Conservation (phyloP, 768 basidiomycete genomes). For the Lyophyllum atratum region DNA sequence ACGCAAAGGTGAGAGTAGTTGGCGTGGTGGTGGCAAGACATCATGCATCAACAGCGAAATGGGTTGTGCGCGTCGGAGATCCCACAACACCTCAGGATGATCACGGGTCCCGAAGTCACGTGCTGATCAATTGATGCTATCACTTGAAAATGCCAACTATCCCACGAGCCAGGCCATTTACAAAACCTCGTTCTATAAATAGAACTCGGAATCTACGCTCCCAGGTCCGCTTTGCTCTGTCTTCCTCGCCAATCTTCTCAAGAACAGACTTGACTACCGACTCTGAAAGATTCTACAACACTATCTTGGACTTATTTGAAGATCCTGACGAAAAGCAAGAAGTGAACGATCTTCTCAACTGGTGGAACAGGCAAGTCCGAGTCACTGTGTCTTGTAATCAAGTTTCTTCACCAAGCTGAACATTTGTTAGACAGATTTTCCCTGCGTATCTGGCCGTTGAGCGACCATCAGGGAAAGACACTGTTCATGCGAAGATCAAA, state of each 20-base stretch:
- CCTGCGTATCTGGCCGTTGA: not conserved
- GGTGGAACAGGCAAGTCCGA: constrained; percentile 12
- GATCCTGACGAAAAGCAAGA: constrained; percentile 1
- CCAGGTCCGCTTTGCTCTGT: not conserved
- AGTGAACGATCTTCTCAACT: constrained; percentile 12
- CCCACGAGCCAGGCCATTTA: too few relatives aligned
- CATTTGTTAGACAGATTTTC: not conserved
- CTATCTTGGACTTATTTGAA: not conserved
- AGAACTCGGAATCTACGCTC: too few relatives aligned
- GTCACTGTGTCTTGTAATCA: too few relatives aligned
- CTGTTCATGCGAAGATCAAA: not conserved
- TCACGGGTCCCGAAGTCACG: too few relatives aligned
- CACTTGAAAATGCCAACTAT: too few relatives aligned
- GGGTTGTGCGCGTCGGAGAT: too few relatives aligned
- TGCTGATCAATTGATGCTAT: too few relatives aligned
- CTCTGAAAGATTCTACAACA: not conserved
- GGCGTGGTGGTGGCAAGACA: too few relatives aligned
- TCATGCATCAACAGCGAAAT: too few relatives aligned
- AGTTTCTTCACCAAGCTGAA: not conserved
- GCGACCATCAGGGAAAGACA: not conserved
- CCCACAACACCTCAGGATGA: too few relatives aligned
- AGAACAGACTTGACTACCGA: not conserved
- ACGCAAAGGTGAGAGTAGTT: too few relatives aligned
- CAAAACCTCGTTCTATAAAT: too few relatives aligned
- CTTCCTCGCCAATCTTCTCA: not conserved